Conservation (phyloP, 306 rosid species). For the Casuarina glauca region DNA sequence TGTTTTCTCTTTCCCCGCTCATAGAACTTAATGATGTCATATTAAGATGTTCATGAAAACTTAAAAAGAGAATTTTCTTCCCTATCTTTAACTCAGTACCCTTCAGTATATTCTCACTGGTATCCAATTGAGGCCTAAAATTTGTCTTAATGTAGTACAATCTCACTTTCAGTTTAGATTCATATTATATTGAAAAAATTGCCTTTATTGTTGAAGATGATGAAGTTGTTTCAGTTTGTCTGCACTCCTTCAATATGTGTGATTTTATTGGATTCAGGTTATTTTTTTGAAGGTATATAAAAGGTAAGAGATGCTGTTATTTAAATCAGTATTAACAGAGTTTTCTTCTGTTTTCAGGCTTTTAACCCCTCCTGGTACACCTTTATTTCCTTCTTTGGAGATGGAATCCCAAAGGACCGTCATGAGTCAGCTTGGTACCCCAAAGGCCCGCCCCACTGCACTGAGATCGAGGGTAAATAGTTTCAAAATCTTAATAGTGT, state of each 20-base stretch:
- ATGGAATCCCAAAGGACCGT: constrained; percentile 72
- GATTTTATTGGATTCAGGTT: background rate
- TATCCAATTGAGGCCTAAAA: background rate
- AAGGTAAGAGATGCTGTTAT: constrained; percentile 8
- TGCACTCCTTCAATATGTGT: background rate
- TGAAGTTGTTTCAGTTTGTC: background rate
- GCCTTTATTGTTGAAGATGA: constrained; percentile 7
- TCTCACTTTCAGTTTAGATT: background rate
- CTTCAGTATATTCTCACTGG: background rate
- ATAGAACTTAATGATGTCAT: background rate
- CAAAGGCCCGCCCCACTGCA: constrained; percentile 65
- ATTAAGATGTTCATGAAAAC: background rate
- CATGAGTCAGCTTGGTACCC: constrained; percentile 77
- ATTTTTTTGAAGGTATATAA: constrained; percentile 7
- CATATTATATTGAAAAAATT: background rate
- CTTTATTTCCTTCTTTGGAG: constrained; percentile 97
- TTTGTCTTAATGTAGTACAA: background rate
- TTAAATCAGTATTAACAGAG: constrained; percentile 22
- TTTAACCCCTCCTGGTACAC: constrained; percentile 95
- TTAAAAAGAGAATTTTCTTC: background rate
- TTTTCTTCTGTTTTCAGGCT: constrained; percentile 64
- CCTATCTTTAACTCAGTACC: background rate
- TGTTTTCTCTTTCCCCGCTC: background rate
- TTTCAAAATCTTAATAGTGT: constrained; percentile 2
- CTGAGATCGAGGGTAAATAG: constrained; percentile 85